Evolutionary conservation across 495 filamentous ascomycete genomes (phyloP), one percentile per base, ranked within the genome.

Genomic region (Hypoxylon lienhwacheense): DNA sequence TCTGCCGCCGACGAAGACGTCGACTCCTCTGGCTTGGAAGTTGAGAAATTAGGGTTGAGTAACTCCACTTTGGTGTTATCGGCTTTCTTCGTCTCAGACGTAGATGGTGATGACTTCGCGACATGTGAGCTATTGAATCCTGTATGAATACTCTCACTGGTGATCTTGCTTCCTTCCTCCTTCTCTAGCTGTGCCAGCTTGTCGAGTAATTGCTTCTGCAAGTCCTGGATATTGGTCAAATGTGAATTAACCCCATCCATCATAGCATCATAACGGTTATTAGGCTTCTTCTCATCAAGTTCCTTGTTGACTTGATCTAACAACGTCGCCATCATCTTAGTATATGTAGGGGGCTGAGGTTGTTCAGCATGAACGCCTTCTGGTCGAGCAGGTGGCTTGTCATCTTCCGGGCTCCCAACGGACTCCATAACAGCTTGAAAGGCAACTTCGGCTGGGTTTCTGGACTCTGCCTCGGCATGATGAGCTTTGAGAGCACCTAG

Each of bases 241-340:
- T 98, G 95, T 36, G 74, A 78, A 46, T 80, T 77, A 40, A 97
- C 78, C 47, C 91, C 90, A 20, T 81, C 77, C 19, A 90, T 73
- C 73, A 91, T 96, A 37, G 75, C 85, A 20, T 82, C 73, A 57
- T 85, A 86, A 24, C 86, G 74, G 54, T 86, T 81, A 24, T 82
- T 74, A 7, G 79, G 78, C 44, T 84, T 81, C 53, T 76, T 75
- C 47, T 88, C 84, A 31, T 89, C 88, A 10, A 96, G 78, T 32
- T 90, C 84, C 68, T 87, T 87, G 75, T 97, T 97, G 20, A 97
- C 91, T 66, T 96, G 88, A 62, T 98, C 93, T 5, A 97, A 80
- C 55, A 98, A 61, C 4, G 85, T 81, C 21, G 89, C 87, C 87
- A 97, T 91, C 93, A 98, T 97, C 73, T 90, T 87, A 12, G 89